Percentiles rank a stretch among this genome's conserved stretches.
Evolutionary conservation across 2,329 filamentous ascomycete genomes (phyloP).

Genomic region (Coniella lustricola): DNA sequence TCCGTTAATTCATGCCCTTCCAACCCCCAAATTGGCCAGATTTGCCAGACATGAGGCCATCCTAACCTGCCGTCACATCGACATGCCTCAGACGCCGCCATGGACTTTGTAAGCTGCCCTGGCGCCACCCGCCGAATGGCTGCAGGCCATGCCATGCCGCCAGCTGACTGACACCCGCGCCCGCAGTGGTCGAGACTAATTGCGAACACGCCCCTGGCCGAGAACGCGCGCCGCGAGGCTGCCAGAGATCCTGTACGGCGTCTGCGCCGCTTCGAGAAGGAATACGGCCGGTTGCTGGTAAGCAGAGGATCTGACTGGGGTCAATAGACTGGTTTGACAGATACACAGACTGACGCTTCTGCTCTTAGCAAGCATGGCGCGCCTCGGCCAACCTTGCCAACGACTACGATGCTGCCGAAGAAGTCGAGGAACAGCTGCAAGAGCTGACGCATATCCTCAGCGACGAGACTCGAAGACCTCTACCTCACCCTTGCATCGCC

Average conservation of each 20-base stretch:
- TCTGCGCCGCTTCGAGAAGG: conserved; percentile 59
- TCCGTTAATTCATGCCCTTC: conserved; percentile 1
- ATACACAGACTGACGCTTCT: no score
- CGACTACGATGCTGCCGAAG: conserved; percentile 56
- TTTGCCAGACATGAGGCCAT: not conserved
- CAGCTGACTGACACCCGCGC: conserved; percentile 8
- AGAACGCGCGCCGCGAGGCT: conserved; percentile 49
- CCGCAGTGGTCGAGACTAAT: conserved; percentile 60
- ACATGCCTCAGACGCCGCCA: conserved; percentile 16
- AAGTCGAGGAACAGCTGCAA: conserved; percentile 55
- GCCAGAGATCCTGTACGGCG: conserved; percentile 57
- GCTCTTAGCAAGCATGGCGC: conserved; percentile 51
- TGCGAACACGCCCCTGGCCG: conserved; percentile 53
- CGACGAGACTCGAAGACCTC: conserved; percentile 81
- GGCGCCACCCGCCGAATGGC: not conserved
- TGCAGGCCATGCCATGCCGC: conserved; percentile 2
- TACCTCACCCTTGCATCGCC: conserved; percentile 85
- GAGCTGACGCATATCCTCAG: conserved; percentile 66
- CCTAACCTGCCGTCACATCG: conserved; percentile 8
- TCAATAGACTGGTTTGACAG: no score
- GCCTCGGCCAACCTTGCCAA: conserved; percentile 52
- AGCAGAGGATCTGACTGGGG: not conserved
- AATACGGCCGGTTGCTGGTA: conserved; percentile 56
- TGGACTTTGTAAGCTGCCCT: conserved; percentile 17
- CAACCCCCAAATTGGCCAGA: not conserved